These are phyloP conservation scores for Clathrospora elynae DNA, from an alignment of 2,329 filamentous ascomycete species.

Conservation along the genomic window DNA sequence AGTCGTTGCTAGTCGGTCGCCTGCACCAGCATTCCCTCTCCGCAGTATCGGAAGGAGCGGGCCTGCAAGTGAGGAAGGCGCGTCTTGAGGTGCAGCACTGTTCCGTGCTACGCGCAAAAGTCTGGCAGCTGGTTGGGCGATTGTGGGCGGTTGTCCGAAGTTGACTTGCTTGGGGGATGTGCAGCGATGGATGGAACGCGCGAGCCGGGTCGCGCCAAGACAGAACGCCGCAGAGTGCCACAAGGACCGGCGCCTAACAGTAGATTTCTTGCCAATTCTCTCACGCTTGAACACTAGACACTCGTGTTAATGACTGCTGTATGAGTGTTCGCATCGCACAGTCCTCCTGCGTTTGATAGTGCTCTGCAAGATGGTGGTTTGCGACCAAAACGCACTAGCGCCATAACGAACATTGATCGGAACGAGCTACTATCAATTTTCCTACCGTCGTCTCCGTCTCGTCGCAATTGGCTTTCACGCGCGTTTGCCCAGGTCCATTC, in stretches of 20 bases:
- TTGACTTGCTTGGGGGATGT: conserved; percentile 30
- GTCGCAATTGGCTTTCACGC: conserved; percentile 23
- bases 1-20: conserved; percentile 24
- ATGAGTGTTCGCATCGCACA: neutral
- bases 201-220: conserved; percentile 25
- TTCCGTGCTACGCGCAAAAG: conserved; percentile 20
- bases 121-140: conserved; percentile 14
- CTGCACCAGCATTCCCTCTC: conserved; percentile 21
- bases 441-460: conserved; percentile 9
- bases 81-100: conserved; percentile 1
- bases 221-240: conserved; percentile 19
- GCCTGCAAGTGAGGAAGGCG: conserved; percentile 1
- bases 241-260: conserved; percentile 1
- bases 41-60: conserved; percentile 3
- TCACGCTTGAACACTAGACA: too few relatives aligned
- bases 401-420: conserved; percentile 14
- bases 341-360: neutral
- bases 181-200: conserved; percentile 34
- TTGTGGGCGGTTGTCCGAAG: conserved; percentile 24
- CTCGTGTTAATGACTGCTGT: too few relatives aligned
- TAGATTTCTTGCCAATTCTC: too few relatives aligned
- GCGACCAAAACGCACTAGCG: conserved; percentile 11
- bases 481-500: conserved; percentile 9
- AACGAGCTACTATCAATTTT: conserved; percentile 18
- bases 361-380: conserved; percentile 5